phyloP scores from a whole-genome alignment of 345 rosid species.

The Gossypium australe region DNA sequence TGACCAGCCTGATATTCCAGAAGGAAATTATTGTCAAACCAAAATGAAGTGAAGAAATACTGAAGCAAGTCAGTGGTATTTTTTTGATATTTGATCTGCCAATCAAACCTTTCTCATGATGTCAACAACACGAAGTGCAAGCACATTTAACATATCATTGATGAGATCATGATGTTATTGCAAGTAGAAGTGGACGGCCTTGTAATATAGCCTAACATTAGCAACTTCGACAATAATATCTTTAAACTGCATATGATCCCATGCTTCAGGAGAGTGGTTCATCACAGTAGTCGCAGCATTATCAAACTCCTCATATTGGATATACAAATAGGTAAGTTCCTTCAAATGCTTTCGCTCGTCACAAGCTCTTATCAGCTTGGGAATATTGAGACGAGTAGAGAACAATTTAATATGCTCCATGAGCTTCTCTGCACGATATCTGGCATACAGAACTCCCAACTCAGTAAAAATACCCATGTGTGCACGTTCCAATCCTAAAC shows the following conservation, averaged over 20 bases:
- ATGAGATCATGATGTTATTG: constrained; percentile 93
- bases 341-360: constrained; percentile 98
- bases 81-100: too few species aligned
- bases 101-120: constrained; percentile 77
- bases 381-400: constrained; percentile 91
- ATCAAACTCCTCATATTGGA: constrained; percentile 90
- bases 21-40: background rate
- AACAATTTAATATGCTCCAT: constrained; percentile 97
- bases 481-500: constrained; percentile 91
- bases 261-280: constrained; percentile 99
- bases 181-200: constrained; percentile 95
- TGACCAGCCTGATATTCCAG: background rate
- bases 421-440: constrained; percentile 90
- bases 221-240: constrained; percentile 89
- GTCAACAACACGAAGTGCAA: constrained; percentile 92
- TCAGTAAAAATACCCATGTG: constrained; percentile 99
- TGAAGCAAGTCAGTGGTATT: too few species aligned
- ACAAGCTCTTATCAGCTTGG: constrained; percentile 94
- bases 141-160: constrained; percentile 87
- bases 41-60: too few species aligned
- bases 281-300: constrained; percentile 96
- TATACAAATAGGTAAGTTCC: constrained; percentile 87
- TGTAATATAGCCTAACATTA: constrained; percentile 86
- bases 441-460: constrained; percentile 94
- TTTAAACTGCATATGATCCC: constrained; percentile 99